A percentile compares a stretch with the other conserved stretches of the same genome.
Conservation (phyloP, 768 basidiomycete genomes). For the Termitomyces heimii region DNA sequence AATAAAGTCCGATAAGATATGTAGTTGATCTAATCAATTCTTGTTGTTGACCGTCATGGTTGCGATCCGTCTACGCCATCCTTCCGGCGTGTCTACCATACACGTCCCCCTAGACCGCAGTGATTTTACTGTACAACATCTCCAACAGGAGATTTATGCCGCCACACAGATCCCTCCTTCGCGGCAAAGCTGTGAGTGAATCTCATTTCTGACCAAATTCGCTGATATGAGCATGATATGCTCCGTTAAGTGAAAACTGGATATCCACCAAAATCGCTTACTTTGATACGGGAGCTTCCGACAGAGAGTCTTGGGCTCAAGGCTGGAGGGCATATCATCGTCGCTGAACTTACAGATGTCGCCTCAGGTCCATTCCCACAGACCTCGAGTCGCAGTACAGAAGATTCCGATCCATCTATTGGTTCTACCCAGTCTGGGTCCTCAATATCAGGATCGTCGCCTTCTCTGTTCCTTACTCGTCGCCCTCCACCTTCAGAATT, state of each 20-base stretch:
- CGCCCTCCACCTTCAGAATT: constrained; percentile 8
- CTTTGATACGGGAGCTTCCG: constrained; percentile 67
- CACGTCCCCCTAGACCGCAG: constrained; percentile 53
- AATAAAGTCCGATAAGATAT: constrained; percentile 9
- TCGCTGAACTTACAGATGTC: constrained; percentile 36
- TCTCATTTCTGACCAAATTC: background rate
- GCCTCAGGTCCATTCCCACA: constrained; percentile 13
- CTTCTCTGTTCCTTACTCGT: background rate
- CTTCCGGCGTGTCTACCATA: constrained; percentile 77
- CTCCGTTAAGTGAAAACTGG: constrained; percentile 61
- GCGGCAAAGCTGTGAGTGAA: constrained; percentile 66
- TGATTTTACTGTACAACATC: constrained; percentile 60
- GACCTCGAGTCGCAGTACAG: background rate
- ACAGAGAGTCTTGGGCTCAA: constrained; percentile 72
- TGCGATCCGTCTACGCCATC: constrained; percentile 75
- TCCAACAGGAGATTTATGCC: constrained; percentile 66
- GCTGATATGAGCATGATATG: background rate
- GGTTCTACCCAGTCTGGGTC: background rate
- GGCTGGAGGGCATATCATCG: constrained; percentile 83
- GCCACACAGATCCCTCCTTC: constrained; percentile 67
- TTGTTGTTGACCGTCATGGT: constrained; percentile 40
- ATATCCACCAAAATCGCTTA: constrained; percentile 77
- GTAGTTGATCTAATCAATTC: constrained; percentile 2
- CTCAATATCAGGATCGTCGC: background rate
- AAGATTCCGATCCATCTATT: constrained; percentile 12